Conservation (phyloP, 176 grass and related monocot genomes). For the Oryza punctata region DNA sequence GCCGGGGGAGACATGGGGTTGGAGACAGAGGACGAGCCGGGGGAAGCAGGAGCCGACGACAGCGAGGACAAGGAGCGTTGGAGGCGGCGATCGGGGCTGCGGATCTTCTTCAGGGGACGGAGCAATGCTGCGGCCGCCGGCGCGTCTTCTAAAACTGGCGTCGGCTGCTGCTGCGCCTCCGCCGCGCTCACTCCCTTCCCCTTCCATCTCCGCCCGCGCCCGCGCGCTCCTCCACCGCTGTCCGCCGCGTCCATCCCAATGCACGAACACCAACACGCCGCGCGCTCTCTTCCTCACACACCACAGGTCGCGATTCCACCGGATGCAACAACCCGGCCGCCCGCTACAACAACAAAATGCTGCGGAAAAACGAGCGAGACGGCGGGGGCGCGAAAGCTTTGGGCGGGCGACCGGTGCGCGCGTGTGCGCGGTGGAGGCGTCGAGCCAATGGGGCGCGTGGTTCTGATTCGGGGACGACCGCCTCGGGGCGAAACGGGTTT, state of each 20-base stretch:
- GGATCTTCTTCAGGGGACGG: slow-evolving; percentile 65
- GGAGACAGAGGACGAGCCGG: slow-evolving; percentile 56
- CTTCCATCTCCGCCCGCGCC: slow-evolving; percentile 39
- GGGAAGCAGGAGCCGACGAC: slow-evolving; percentile 43
- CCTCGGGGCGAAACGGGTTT: slow-evolving; percentile 22
- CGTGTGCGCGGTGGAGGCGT: slow-evolving; percentile 4
- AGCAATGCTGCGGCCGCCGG: slow-evolving; percentile 48
- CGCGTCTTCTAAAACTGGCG: slow-evolving; percentile 61
- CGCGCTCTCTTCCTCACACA: not conserved
- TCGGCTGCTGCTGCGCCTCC: slow-evolving; percentile 28
- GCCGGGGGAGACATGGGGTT: slow-evolving; percentile 49
- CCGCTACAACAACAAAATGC: slow-evolving; percentile 25
- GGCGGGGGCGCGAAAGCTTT: slow-evolving; percentile 7
- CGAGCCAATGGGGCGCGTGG: slow-evolving; percentile 55
- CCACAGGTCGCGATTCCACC: not conserved
- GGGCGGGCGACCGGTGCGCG: slow-evolving; percentile 55
- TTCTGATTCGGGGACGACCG: slow-evolving; percentile 39
- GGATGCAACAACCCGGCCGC: slow-evolving; percentile 36
- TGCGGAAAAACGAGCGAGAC: slow-evolving; percentile 11
- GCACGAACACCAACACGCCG: not conserved
- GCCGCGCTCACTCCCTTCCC: slow-evolving; percentile 36
- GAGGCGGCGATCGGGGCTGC: slow-evolving; percentile 54
- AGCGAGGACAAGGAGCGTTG: slow-evolving; percentile 36
- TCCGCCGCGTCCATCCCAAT: slow-evolving; percentile 30
- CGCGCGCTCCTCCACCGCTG: not conserved